Percentiles rank a stretch among this genome's conserved stretches.
phyloP scores from a whole-genome alignment of 805 yeast genomes.

The Candida qinlingensis region DNA sequence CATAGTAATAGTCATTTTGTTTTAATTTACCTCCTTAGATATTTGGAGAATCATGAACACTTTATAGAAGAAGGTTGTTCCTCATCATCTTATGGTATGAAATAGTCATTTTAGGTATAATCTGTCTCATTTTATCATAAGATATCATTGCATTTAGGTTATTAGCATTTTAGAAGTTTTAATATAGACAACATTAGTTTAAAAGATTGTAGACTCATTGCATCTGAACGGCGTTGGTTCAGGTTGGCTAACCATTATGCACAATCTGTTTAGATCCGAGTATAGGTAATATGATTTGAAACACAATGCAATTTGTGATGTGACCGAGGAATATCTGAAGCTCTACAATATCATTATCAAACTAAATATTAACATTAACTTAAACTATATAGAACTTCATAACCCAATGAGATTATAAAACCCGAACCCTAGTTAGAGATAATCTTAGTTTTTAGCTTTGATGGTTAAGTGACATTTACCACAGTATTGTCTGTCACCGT shows the following conservation, averaged over 20 bases:
- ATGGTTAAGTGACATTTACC: conserved; percentile 98
- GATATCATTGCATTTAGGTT: too few relatives aligned
- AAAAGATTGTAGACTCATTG: too few relatives aligned
- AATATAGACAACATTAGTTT: too few relatives aligned
- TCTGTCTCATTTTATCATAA: not conserved
- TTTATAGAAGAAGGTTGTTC: not conserved
- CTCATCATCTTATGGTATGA: not conserved
- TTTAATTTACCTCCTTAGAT: not conserved
- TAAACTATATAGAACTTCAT: not conserved
- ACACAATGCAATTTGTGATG: too few relatives aligned
- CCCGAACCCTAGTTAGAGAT: conserved; percentile 5
- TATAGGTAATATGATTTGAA: too few relatives aligned
- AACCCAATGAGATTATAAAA: not conserved
- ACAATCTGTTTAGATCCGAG: too few relatives aligned
- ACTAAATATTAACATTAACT: not conserved
- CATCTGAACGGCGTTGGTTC: too few relatives aligned
- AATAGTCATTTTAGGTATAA: not conserved
- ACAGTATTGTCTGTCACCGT: conserved; percentile 97
- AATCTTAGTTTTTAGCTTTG: conserved; percentile 40
- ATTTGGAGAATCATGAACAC: not conserved
- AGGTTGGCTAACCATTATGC: too few relatives aligned
- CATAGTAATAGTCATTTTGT: not conserved
- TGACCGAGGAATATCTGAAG: too few relatives aligned
- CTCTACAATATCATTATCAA: not conserved
- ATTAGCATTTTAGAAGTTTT: too few relatives aligned